Conservation (phyloP, 495 filamentous ascomycete species). For the Neurospora tetraspora region DNA sequence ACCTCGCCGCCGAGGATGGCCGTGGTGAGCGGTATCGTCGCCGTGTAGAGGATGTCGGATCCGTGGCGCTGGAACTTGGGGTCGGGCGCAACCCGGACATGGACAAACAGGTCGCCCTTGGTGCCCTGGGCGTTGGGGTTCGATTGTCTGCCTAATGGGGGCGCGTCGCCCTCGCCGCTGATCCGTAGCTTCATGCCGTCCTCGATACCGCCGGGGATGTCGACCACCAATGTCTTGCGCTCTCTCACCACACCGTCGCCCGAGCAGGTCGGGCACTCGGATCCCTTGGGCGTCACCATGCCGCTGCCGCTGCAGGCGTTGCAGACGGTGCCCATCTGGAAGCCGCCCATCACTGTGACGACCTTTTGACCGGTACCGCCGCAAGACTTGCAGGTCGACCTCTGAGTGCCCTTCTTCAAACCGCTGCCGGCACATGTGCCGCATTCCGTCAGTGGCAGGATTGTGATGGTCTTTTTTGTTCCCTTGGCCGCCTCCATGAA, state of each 20-base stretch:
- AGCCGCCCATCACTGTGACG: slow-evolving; percentile 81
- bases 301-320: slow-evolving; percentile 69
- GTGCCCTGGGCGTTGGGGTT: slow-evolving; percentile 47
- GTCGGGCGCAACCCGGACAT: slow-evolving; percentile 73
- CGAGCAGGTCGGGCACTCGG: slow-evolving; percentile 65
- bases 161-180: slow-evolving; percentile 74
- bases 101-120: slow-evolving; percentile 79
- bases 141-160: slow-evolving; percentile 55
- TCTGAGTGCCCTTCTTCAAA: slow-evolving; percentile 67
- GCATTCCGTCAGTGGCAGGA: slow-evolving; percentile 69
- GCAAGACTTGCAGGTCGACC: slow-evolving; percentile 65
- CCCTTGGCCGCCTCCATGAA: slow-evolving; percentile 97
- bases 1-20: slow-evolving; percentile 87
- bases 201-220: slow-evolving; percentile 90
- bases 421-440: slow-evolving; percentile 74
- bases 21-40: slow-evolving; percentile 83
- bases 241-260: slow-evolving; percentile 74
- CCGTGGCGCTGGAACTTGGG: slow-evolving; percentile 76
- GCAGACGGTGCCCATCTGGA: slow-evolving; percentile 92
- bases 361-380: slow-evolving; percentile 78
- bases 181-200: slow-evolving; percentile 88
- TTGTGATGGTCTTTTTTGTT: slow-evolving; percentile 62
- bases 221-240: slow-evolving; percentile 66
- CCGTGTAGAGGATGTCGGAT: slow-evolving; percentile 85
- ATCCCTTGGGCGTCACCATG: slow-evolving; percentile 57